A percentile compares a stretch with the other conserved stretches of the same genome.
Conservation (phyloP, 2,329 filamentous ascomycete genomes). For the Reticulascus tulasneorum region DNA sequence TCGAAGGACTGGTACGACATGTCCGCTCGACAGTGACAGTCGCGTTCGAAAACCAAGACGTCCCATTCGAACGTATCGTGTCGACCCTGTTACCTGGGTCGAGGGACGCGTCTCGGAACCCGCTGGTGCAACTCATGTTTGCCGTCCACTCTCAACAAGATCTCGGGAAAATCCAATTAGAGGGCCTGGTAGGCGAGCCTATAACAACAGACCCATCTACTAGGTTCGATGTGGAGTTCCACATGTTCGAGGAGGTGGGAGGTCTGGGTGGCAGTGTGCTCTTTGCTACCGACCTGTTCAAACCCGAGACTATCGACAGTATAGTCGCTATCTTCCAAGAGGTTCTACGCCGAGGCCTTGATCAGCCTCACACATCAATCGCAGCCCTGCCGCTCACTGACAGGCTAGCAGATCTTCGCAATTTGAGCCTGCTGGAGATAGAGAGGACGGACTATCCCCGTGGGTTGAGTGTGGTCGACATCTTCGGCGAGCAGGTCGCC, state of each 20-base stretch:
- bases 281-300: too few relatives aligned
- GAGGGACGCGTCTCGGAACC: conserved; percentile 4
- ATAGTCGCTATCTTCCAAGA: too few relatives aligned
- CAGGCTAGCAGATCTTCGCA: conserved; percentile 3
- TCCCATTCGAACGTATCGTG: conserved; percentile 6
- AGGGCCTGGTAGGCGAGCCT: too few relatives aligned
- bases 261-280: too few relatives aligned
- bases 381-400: too few relatives aligned
- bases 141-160: conserved; percentile 3
- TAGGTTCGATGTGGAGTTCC: too few relatives aligned
- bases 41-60: conserved; percentile 18
- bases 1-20: conserved; percentile 14
- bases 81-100: conserved; percentile 1
- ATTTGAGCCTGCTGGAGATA: conserved; percentile 10
- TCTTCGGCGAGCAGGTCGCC: conserved; percentile 16
- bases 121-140: conserved; percentile 5
- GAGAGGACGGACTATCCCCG: conserved; percentile 9
- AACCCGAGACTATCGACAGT: too few relatives aligned
- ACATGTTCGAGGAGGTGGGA: too few relatives aligned
- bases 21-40: conserved; percentile 8
- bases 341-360: too few relatives aligned
- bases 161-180: not conserved
- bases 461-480: conserved; percentile 17
- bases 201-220: too few relatives aligned
- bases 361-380: too few relatives aligned